Conservation (phyloP, 1,139 yeast genomes). For the Torulaspora pretoriensis region DNA sequence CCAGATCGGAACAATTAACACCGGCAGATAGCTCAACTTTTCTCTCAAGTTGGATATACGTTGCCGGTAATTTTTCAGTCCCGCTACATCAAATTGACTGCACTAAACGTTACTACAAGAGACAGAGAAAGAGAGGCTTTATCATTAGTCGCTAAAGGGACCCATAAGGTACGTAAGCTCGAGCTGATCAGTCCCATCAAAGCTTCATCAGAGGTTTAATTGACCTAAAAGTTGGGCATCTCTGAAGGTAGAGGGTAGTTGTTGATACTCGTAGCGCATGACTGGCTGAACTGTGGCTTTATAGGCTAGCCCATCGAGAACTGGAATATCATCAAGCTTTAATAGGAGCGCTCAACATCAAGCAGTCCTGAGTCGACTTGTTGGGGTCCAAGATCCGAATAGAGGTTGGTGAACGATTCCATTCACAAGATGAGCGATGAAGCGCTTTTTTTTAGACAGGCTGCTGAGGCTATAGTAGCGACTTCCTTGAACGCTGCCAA, state of each 20-base stretch:
- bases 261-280: too few relatives aligned
- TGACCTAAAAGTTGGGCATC: neutral
- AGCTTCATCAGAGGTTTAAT: too few relatives aligned
- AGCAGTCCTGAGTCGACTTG: too few relatives aligned
- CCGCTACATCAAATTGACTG: too few relatives aligned
- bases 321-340: neutral
- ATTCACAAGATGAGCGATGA: conserved; percentile 27
- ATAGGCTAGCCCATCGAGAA: neutral
- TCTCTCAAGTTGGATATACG: neutral
- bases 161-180: too few relatives aligned
- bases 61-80: too few relatives aligned
- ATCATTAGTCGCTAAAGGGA: too few relatives aligned
- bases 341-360: neutral
- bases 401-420: neutral
- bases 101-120: too few relatives aligned
- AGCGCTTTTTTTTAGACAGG: conserved; percentile 29
- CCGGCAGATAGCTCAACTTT: neutral
- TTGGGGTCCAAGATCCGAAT: neutral
- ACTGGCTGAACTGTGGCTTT: neutral
- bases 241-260: too few relatives aligned
- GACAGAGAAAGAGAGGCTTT: too few relatives aligned
- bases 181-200: too few relatives aligned
- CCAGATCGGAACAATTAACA: neutral
- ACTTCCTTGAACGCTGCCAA: conserved; percentile 25
- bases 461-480: conserved; percentile 35